Evolutionary conservation across 1,284 basidiomycete species (phyloP).

Genomic region (Pisolithus thermaeus): DNA sequence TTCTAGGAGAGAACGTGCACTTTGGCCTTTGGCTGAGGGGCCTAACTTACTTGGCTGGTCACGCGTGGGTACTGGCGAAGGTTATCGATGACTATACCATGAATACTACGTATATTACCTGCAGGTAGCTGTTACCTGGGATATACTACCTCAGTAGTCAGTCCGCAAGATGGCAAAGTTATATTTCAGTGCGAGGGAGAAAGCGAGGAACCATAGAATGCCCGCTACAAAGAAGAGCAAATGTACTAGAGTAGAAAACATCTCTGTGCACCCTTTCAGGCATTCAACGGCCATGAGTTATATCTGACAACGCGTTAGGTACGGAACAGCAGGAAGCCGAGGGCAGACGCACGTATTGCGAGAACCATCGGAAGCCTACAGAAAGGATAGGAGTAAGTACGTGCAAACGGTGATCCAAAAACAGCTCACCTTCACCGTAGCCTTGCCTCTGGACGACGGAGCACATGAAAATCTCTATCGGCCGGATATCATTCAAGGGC

Average conservation of each 20-base stretch:
- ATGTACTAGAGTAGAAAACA: too few relatives aligned
- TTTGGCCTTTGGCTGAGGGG: slow-evolving; percentile 72
- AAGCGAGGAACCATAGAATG: too few relatives aligned
- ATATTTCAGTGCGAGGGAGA: too few relatives aligned
- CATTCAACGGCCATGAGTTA: slow-evolving; percentile 8
- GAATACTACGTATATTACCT: not conserved
- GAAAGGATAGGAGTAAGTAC: slow-evolving; percentile 6
- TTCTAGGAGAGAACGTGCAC: slow-evolving; percentile 72
- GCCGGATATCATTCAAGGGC: slow-evolving; percentile 93
- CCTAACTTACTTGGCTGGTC: slow-evolving; percentile 67
- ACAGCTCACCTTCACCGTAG: slow-evolving; percentile 81
- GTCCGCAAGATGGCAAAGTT: too few relatives aligned
- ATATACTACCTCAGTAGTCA: not conserved
- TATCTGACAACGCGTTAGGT: slow-evolving; percentile 25
- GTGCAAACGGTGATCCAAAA: not conserved
- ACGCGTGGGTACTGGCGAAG: slow-evolving; percentile 69
- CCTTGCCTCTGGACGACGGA: slow-evolving; percentile 99
- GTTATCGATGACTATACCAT: slow-evolving; percentile 51
- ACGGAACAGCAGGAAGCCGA: not conserved
- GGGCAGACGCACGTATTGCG: slow-evolving; percentile 76
- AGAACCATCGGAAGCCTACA: slow-evolving; percentile 92
- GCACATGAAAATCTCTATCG: slow-evolving; percentile 99
- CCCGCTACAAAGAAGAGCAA: too few relatives aligned
- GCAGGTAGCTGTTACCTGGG: not conserved
- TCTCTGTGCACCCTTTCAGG: too few relatives aligned